A percentile compares a stretch with the other conserved stretches of the same genome.
phyloP scores from a whole-genome alignment of 2,329 filamentous ascomycete genomes.

The Botrytis porri region DNA sequence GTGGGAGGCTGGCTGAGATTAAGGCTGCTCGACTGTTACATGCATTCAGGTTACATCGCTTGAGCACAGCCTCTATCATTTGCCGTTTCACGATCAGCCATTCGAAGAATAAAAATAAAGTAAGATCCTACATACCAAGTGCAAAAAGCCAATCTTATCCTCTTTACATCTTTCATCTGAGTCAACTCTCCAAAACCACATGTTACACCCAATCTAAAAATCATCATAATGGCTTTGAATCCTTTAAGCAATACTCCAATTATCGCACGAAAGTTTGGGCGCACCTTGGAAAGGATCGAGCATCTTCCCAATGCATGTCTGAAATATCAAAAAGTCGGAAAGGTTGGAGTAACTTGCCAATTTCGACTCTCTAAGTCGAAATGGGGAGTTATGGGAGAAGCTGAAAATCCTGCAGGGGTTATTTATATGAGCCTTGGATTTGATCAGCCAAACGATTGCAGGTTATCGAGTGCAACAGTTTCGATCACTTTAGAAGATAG shows the following conservation, averaged over 20 bases:
- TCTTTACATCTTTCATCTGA: no score
- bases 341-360: not conserved
- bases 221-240: not conserved
- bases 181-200: not conserved
- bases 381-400: not conserved
- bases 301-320: not conserved
- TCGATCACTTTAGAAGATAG: not conserved
- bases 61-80: not conserved
- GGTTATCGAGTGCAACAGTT: conserved; percentile 13
- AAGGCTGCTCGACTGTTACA: not conserved
- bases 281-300: not conserved
- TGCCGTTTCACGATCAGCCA: no score
- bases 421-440: conserved; percentile 18
- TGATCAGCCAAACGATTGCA: conserved; percentile 14
- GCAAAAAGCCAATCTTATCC: no score
- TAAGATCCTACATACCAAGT: no score
- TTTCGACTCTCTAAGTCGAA: not conserved
- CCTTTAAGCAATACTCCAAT: not conserved
- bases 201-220: not conserved
- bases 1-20: no score
- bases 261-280: not conserved
- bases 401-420: conserved; percentile 2
- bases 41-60: not conserved
- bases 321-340: not conserved
- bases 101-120: no score